phyloP scores from a whole-genome alignment of 192 early-diverging fungal species.

The Backusella psychrophila region DNA sequence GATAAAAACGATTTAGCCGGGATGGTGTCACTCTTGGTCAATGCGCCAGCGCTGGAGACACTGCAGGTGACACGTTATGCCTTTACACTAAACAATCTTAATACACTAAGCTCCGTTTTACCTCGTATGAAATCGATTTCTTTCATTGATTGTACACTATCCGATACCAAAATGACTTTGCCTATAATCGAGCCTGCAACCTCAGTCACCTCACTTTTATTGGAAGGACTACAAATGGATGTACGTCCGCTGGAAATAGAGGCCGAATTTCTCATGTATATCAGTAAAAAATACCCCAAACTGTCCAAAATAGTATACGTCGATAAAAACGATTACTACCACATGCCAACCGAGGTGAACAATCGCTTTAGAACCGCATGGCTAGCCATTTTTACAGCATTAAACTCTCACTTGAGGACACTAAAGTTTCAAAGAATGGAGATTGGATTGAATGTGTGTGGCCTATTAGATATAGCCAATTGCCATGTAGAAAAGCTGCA shows the following conservation, averaged over 20 bases:
- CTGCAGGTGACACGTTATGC: neutral
- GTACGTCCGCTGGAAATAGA: neutral
- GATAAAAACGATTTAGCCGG: neutral
- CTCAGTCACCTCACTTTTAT: neutral
- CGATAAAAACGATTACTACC: neutral
- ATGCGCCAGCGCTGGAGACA: neutral
- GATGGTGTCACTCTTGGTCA: neutral
- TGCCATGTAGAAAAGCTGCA: neutral
- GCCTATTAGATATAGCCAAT: neutral
- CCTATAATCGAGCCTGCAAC: neutral
- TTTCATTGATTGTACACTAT: neutral
- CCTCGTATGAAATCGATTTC: neutral
- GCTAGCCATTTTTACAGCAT: neutral
- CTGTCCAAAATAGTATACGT: neutral
- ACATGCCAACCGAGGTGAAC: neutral
- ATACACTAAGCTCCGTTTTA: neutral
- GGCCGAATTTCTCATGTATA: neutral
- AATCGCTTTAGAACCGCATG: neutral
- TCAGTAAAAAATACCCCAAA: neutral
- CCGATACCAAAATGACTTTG: neutral
- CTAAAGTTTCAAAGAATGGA: neutral
- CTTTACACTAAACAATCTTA: neutral
- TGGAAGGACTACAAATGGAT: neutral
- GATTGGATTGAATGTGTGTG: neutral
- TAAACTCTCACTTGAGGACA: neutral